A percentile compares a stretch with the other conserved stretches of the same genome.
Conservation (phyloP, 176 grass and related monocot species). For the Melocanna baccifera region DNA sequence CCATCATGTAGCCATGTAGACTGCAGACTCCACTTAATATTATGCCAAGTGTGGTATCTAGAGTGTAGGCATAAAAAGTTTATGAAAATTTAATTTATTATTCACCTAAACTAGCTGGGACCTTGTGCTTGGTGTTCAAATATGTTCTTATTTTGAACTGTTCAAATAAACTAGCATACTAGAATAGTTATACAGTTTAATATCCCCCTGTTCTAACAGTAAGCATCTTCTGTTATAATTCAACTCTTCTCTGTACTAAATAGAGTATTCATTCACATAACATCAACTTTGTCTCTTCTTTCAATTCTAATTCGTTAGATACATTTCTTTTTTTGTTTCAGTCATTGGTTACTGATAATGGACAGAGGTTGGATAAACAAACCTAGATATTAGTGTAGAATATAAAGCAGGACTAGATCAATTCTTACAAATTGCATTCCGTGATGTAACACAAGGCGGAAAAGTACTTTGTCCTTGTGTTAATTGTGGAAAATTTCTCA, state of each 20-base stretch:
- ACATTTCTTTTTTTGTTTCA: neutral
- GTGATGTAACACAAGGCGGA: neutral
- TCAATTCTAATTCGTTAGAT: neutral
- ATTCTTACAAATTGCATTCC: neutral
- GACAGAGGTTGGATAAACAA: neutral
- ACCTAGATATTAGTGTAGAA: neutral
- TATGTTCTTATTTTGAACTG: too few species aligned
- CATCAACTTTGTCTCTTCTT: neutral
- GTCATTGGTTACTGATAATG: neutral
- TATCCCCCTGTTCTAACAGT: too few species aligned
- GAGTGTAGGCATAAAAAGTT: too few species aligned
- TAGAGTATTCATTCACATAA: neutral
- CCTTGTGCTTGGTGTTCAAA: too few species aligned
- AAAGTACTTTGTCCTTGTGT: neutral
- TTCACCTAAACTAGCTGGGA: too few species aligned
- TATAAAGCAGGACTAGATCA: neutral
- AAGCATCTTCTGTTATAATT: neutral
- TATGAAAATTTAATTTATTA: too few species aligned
- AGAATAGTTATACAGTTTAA: too few species aligned
- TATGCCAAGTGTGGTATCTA: too few species aligned
- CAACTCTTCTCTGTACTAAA: neutral
- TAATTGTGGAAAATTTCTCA: neutral
- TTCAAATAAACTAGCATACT: too few species aligned
- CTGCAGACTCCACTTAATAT: too few species aligned
- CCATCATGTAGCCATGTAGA: too few species aligned